Evolutionary conservation across 495 filamentous ascomycete genomes (phyloP).

Genomic region (Penicillium bovifimosum): DNA sequence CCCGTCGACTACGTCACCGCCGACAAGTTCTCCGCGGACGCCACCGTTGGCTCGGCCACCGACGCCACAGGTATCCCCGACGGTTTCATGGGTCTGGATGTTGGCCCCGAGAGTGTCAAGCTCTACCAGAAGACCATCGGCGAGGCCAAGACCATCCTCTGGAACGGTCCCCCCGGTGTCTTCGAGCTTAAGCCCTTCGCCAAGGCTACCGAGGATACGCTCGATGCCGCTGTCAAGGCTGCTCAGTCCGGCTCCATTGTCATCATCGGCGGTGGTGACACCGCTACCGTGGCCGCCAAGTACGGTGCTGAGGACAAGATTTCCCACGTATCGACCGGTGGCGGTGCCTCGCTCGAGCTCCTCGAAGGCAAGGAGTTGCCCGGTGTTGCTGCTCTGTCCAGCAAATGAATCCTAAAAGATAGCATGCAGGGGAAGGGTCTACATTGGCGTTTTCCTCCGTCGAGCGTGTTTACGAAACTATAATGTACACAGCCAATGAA

Average conservation of each 20-base stretch:
- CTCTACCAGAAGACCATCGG: slow-evolving; percentile 79
- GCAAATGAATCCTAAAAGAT: slow-evolving; percentile 55
- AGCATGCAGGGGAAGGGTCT: not conserved
- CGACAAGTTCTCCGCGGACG: slow-evolving; percentile 88
- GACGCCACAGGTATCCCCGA: slow-evolving; percentile 89
- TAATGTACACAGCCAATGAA: slow-evolving; percentile 28
- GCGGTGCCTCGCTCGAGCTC: slow-evolving; percentile 91
- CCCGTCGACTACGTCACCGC: slow-evolving; percentile 94
- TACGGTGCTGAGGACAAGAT: slow-evolving; percentile 93
- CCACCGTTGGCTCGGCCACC: slow-evolving; percentile 72
- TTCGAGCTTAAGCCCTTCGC: slow-evolving; percentile 97
- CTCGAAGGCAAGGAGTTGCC: slow-evolving; percentile 97
- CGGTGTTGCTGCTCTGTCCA: slow-evolving; percentile 89
- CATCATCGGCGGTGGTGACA: slow-evolving; percentile 98
- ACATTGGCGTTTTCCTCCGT: not conserved
- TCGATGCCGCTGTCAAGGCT: slow-evolving; percentile 79
- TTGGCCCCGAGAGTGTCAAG: slow-evolving; percentile 79
- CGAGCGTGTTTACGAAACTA: slow-evolving; percentile 24
- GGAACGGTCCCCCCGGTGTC: slow-evolving; percentile 96
- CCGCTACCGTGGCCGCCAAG: slow-evolving; percentile 95
- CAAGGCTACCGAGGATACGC: slow-evolving; percentile 79
- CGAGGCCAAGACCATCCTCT: slow-evolving; percentile 92
- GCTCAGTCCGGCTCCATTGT: slow-evolving; percentile 80
- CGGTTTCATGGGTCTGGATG: slow-evolving; percentile 96
- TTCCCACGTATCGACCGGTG: slow-evolving; percentile 95